Evolutionary conservation across 192 early-diverging fungal species (phyloP).

Genomic region (Gorgonomyces haynaldii): DNA sequence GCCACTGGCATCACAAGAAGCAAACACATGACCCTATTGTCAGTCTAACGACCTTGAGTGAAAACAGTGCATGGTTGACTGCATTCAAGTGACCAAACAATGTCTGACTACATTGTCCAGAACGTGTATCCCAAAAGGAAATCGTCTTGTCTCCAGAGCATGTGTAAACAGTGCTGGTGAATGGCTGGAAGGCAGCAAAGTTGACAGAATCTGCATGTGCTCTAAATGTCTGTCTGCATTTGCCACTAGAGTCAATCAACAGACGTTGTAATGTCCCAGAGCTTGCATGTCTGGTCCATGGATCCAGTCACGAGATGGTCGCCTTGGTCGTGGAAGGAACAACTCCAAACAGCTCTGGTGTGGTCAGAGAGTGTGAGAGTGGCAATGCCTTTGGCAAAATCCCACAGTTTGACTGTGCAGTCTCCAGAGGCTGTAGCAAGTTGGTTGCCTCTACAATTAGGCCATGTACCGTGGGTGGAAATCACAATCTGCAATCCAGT

Average conservation of each 20-base stretch:
- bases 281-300: slow-evolving; percentile 46
- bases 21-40: slow-evolving; percentile 29
- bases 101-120: slow-evolving; percentile 36
- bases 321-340: slow-evolving; percentile 46
- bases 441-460: slow-evolving; percentile 29
- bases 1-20: slow-evolving; percentile 38
- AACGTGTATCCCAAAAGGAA: slow-evolving; percentile 42
- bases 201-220: slow-evolving; percentile 46
- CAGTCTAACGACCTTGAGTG: slow-evolving; percentile 12
- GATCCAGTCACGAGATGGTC: slow-evolving; percentile 32
- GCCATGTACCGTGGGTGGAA: slow-evolving; percentile 42
- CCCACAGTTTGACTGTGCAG: slow-evolving; percentile 45
- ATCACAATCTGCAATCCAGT: slow-evolving; percentile 49
- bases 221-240: slow-evolving; percentile 43
- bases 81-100: slow-evolving; percentile 43
- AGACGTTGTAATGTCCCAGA: slow-evolving; percentile 47
- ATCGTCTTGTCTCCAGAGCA: slow-evolving; percentile 47
- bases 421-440: slow-evolving; percentile 48
- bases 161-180: slow-evolving; percentile 37
- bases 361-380: slow-evolving; percentile 36
- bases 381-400: slow-evolving; percentile 39
- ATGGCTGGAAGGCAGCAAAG: slow-evolving; percentile 40
- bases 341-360: slow-evolving; percentile 45
- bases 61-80: slow-evolving; percentile 32
- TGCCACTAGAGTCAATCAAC: slow-evolving; percentile 18